Evolutionary conservation across 225 moss, liverwort and hornwort genomes (phyloP).

Genomic region (Pleurozium schreberi): DNA sequence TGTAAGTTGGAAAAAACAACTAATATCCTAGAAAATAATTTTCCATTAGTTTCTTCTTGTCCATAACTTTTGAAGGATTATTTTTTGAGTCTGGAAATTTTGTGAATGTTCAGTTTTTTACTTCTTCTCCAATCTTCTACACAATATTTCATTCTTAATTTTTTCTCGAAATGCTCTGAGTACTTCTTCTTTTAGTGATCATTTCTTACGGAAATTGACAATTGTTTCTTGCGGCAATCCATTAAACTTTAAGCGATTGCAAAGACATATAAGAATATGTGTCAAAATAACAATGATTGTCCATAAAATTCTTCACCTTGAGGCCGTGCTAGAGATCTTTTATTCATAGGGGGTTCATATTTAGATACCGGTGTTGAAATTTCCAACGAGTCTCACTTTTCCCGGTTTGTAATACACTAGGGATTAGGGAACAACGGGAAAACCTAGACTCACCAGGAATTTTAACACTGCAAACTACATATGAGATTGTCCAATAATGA

Average conservation of each 20-base stretch:
- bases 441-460: too few species aligned
- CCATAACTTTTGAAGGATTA: neutral
- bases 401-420: too few species aligned
- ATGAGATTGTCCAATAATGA: neutral
- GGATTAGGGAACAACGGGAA: too few species aligned
- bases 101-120: neutral
- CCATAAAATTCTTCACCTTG: neutral
- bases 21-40: neutral
- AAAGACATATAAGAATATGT: neutral
- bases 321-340: accelerated
- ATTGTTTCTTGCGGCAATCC: neutral
- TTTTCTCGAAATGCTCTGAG: neutral
- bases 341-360: too few species aligned
- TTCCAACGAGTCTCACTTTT: too few species aligned
- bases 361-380: too few species aligned
- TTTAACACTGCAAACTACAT: too few species aligned
- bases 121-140: neutral
- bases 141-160: neutral
- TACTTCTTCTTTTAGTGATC: too few species aligned
- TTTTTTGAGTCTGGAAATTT: too few species aligned
- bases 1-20: neutral
- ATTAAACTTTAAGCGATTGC: neutral
- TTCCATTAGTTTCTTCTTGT: neutral
- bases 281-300: neutral
- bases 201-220: neutral